Evolutionary conservation across 139 green algal species (phyloP), one percentile per base, ranked within the genome.

Genomic region (Closterium sp.): DNA sequence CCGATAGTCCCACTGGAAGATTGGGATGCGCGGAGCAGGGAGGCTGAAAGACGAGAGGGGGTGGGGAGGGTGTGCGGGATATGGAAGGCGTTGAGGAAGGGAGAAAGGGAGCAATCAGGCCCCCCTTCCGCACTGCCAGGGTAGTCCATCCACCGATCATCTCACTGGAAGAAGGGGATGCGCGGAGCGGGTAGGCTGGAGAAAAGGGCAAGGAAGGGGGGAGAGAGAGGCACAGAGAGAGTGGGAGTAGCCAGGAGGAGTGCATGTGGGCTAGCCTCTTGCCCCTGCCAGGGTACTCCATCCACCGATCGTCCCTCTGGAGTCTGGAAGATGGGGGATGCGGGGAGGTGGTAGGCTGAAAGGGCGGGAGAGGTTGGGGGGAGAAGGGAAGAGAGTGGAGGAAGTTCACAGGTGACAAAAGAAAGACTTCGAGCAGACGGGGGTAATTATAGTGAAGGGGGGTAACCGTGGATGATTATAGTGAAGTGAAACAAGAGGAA

Each of bases 121-220:
- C n/a, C n/a, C n/a, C n/a, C n/a, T n/a, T n/a, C n/a, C n/a, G n/a
- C n/a, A n/a, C 83, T 25, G 1, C 86, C 97, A 9, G 98, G 97
- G 91, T 98, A 99, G 34, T 95, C 90, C 95, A 97, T 97, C 97
- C 96, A 99, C 21, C 96, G 81, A 88, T 97, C 97, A 90, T 98
- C 96, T 96, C 96, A 98, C 30, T 86, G 83, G 83, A 86, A 86
- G n/a, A 33, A 34, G 30, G 83, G n/a, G 8, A 86, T 33, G 6
- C 30, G n/a, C 6, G 83, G 30, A 19, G 30, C 21, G 2, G 83
- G 83, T 9, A 86, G 83, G 25, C 83, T 86, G 83, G 12, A n/a
- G n/a, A n/a, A n/a, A n/a, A n/a, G n/a, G n/a, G 36, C 36, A 64
- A 9, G 36, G 55, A 12, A 28, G 25, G 30, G 83, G n/a, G 83